A percentile compares a stretch with the other conserved stretches of the same genome.
Evolutionary conservation across 805 yeast genomes (phyloP).

Genomic region (Lachancea lanzarotensis): DNA sequence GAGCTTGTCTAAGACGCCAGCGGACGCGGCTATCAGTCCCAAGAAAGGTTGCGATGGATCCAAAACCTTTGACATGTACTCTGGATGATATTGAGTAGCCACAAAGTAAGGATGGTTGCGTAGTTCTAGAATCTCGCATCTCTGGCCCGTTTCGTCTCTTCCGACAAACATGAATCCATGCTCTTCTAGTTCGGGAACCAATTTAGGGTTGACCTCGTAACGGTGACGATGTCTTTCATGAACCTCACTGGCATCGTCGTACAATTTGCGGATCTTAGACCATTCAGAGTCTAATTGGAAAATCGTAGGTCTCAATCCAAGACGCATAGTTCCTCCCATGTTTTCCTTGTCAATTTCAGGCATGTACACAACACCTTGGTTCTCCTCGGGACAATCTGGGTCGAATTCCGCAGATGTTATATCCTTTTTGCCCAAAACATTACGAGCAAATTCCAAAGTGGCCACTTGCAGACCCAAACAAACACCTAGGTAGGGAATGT

Average conservation of each 20-base stretch:
- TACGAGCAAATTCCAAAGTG: conserved; percentile 85
- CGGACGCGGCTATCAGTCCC: conserved; percentile 91
- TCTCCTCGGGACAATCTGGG: conserved; percentile 51
- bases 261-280: conserved; percentile 68
- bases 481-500: conserved; percentile 91
- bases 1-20: conserved; percentile 71
- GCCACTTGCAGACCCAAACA: conserved; percentile 97
- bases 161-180: conserved; percentile 87
- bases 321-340: conserved; percentile 98
- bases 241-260: conserved; percentile 63
- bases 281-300: conserved; percentile 63
- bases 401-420: conserved; percentile 83
- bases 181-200: conserved; percentile 62
- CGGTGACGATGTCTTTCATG: conserved; percentile 97
- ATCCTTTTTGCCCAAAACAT: conserved; percentile 58
- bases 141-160: conserved; percentile 78
- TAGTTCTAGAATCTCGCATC: conserved; percentile 93
- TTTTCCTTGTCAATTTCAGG: conserved; percentile 95
- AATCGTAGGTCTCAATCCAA: conserved; percentile 86
- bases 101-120: conserved; percentile 83
- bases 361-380: conserved; percentile 84
- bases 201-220: conserved; percentile 89
- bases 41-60: conserved; percentile 95
- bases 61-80: conserved; percentile 90
- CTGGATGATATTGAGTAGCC: conserved; percentile 98